Evolutionary conservation across 1,284 basidiomycete genomes (phyloP).

Genomic region (Leccinum solheimii): DNA sequence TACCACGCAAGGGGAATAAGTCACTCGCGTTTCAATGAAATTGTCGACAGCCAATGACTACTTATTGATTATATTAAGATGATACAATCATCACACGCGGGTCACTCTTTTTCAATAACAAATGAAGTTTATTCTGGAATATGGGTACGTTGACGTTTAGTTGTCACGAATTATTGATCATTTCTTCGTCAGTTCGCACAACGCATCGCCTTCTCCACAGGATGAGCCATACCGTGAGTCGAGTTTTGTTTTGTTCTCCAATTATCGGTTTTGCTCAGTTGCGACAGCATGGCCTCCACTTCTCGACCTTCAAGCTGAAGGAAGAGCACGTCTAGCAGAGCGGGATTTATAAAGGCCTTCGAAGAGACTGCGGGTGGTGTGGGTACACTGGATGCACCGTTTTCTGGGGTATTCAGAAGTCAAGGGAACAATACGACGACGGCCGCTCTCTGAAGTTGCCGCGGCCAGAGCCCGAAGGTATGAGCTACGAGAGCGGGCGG

Average conservation of each 20-base stretch:
- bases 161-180: background rate
- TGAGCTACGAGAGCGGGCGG: too few relatives aligned
- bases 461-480: background rate
- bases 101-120: background rate
- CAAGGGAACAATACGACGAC: too few relatives aligned
- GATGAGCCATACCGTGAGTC: background rate
- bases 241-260: background rate
- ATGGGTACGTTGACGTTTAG: background rate
- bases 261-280: background rate
- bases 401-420: background rate
- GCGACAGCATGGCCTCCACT: background rate
- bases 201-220: background rate
- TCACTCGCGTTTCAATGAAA: background rate
- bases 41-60: background rate
- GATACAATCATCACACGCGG: background rate
- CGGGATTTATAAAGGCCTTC: background rate
- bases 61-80: too few relatives aligned
- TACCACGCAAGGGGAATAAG: background rate
- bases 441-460: too few relatives aligned
- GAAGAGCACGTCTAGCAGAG: background rate
- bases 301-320: background rate
- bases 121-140: background rate
- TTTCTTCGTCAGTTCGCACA: background rate
- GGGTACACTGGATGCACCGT: background rate
- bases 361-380: background rate